These are phyloP conservation scores for Saccharomyces hybrid DNA, from an alignment of 1,139 yeast species.

Conservation along the genomic window DNA sequence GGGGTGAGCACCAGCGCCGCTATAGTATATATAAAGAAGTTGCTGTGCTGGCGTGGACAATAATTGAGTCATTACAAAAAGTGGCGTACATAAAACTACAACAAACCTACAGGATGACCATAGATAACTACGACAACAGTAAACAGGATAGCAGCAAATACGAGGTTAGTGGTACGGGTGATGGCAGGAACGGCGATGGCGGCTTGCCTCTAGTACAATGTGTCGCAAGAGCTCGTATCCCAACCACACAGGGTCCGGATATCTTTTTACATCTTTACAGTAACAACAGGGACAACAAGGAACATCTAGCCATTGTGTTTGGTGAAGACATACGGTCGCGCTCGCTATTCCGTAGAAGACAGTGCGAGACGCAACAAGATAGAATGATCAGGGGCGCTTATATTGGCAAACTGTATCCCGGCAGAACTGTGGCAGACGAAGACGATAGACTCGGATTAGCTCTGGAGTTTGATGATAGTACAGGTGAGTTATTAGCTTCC, in stretches of 20 bases:
- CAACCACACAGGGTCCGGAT: constrained; percentile 48
- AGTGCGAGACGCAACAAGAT: constrained; percentile 77
- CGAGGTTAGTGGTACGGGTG: constrained; percentile 2
- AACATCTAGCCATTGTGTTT: constrained; percentile 93
- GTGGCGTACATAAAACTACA: not conserved
- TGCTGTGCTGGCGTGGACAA: not conserved
- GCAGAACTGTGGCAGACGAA: constrained; percentile 61
- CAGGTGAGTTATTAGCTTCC: constrained; percentile 45
- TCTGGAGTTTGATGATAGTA: constrained; percentile 39
- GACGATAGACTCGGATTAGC: constrained; percentile 41
- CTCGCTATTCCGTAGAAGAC: constrained; percentile 51
- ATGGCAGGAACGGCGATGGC: constrained; percentile 1
- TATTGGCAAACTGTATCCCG: constrained; percentile 80
- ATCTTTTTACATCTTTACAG: constrained; percentile 84
- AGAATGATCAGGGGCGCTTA: constrained; percentile 98
- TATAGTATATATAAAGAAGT: not conserved
- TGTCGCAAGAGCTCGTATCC: constrained; percentile 67
- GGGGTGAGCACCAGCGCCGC: not conserved
- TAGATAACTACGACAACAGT: not conserved
- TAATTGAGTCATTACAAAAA: not conserved
- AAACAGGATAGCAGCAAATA: not conserved
- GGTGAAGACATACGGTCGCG: constrained; percentile 84
- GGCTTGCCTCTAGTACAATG: constrained; percentile 70
- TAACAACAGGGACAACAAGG: constrained; percentile 81
- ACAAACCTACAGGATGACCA: not conserved